Conservation (phyloP, 371 early-diverging fungal species). For the Cokeromyces recurvatus region DNA sequence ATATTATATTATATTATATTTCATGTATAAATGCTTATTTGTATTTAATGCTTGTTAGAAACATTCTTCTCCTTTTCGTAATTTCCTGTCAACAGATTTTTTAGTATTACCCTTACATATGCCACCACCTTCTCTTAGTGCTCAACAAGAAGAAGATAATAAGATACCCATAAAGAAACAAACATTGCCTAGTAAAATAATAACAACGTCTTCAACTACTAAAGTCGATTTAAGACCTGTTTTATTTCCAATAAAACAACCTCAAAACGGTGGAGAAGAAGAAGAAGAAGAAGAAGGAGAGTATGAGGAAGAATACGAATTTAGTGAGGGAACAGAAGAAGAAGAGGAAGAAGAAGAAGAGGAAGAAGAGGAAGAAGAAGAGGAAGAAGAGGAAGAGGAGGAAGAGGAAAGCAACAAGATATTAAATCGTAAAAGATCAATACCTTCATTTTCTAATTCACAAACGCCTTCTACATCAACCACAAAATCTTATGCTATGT, state of each 20-base stretch:
- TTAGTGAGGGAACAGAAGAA: neutral
- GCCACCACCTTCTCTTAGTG: constrained; percentile 47
- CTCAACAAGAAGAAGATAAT: neutral
- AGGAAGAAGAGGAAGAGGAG: constrained; percentile 13
- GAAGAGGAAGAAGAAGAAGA: constrained; percentile 23
- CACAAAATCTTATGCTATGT: constrained; percentile 32
- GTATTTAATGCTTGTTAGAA: neutral
- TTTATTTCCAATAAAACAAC: constrained; percentile 8
- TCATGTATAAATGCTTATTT: constrained; percentile 4
- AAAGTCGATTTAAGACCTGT: constrained; percentile 11
- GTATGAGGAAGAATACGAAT: constrained; percentile 9
- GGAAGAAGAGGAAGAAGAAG: constrained; percentile 22
- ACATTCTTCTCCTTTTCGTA: constrained; percentile 32
- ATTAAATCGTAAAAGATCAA: constrained; percentile 17
- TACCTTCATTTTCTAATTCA: constrained; percentile 35
- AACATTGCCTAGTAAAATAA: neutral
- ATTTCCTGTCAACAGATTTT: constrained; percentile 42
- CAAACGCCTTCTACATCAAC: constrained; percentile 25
- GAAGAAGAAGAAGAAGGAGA: constrained; percentile 13
- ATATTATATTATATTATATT: neutral
- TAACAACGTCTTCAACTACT: neutral
- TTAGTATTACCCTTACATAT: constrained; percentile 47
- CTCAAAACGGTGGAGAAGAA: too few relatives aligned
- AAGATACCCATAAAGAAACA: neutral
- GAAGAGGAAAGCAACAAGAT: constrained; percentile 6